Evolutionary conservation across 306 rosid species (phyloP).

Genomic region (Erythrophleum fordii): DNA sequence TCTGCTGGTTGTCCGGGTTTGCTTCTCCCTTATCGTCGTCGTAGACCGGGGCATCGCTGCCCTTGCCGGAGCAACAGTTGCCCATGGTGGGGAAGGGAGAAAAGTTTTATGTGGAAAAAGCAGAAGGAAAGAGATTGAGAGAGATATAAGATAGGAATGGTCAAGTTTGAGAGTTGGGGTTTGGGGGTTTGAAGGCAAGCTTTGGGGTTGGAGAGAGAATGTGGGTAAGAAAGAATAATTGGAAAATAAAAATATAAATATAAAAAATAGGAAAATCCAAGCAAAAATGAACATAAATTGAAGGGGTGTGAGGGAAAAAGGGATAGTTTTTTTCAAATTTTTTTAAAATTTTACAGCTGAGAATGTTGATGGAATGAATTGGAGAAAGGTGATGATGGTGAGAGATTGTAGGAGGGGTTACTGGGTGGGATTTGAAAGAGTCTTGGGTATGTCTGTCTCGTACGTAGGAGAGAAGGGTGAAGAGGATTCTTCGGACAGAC

Average conservation of each 20-base stretch:
- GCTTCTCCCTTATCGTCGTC: slow-evolving; percentile 45
- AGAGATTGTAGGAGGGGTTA: slow-evolving; percentile 63
- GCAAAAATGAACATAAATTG: background rate
- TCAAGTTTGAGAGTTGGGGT: slow-evolving; percentile 48
- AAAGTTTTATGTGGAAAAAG: background rate
- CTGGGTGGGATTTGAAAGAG: slow-evolving; percentile 47
- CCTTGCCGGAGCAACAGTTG: slow-evolving; percentile 85
- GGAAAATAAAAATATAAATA: background rate
- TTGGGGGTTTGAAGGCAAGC: slow-evolving; percentile 50
- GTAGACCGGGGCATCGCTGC: slow-evolving; percentile 44
- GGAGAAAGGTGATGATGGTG: slow-evolving; percentile 56
- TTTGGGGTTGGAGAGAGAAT: slow-evolving; percentile 21
- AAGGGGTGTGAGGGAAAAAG: slow-evolving; percentile 39
- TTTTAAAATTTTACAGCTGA: slow-evolving; percentile 45
- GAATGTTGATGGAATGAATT: slow-evolving; percentile 49
- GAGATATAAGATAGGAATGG: slow-evolving; percentile 33
- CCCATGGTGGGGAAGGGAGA: slow-evolving; percentile 74
- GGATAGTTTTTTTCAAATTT: background rate
- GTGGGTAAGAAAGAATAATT: background rate
- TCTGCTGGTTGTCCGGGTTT: background rate
- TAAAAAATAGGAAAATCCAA: slow-evolving; percentile 28
- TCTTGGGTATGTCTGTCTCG: slow-evolving; percentile 30
- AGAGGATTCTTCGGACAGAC: slow-evolving; percentile 46
- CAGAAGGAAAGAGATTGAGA: slow-evolving; percentile 11
- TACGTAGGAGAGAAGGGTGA: slow-evolving; percentile 32